Percentiles rank a stretch among this genome's conserved stretches.
Conservation (phyloP, 192 early-diverging fungal species). For the Podochytrium sp. region DNA sequence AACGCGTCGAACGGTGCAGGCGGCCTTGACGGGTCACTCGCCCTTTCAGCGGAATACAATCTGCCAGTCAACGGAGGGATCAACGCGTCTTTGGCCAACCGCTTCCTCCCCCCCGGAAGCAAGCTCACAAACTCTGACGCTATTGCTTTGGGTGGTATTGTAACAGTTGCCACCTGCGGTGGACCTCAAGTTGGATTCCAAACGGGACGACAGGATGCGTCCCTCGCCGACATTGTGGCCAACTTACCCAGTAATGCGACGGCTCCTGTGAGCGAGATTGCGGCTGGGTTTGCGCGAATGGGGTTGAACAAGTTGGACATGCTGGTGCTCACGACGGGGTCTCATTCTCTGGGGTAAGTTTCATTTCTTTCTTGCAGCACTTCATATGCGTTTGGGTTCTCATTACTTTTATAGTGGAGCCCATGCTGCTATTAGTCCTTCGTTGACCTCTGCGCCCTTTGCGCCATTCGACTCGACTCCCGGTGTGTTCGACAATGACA, state of each 20-base stretch:
- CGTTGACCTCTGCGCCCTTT: slow-evolving; percentile 32
- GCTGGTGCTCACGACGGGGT: slow-evolving; percentile 25
- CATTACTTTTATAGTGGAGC: slow-evolving; percentile 26
- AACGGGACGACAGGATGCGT: slow-evolving; percentile 18
- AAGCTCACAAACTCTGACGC: slow-evolving; percentile 26
- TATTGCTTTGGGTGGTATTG: slow-evolving; percentile 36
- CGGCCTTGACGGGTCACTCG: slow-evolving; percentile 31
- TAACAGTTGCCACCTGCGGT: slow-evolving; percentile 35
- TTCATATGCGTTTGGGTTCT: neutral
- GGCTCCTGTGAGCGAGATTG: neutral
- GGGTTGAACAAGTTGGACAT: slow-evolving; percentile 34
- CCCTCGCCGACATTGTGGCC: neutral
- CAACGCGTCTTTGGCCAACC: slow-evolving; percentile 2
- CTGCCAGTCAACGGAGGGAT: slow-evolving; percentile 14
- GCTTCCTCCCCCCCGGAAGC: neutral
- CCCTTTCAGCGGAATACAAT: neutral
- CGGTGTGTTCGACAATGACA: slow-evolving; percentile 42
- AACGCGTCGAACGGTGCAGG: slow-evolving; percentile 12
- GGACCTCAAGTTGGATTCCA: slow-evolving; percentile 27
- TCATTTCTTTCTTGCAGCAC: neutral
- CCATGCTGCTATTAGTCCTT: slow-evolving; percentile 18
- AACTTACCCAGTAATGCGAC: slow-evolving; percentile 3
- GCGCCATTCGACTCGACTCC: slow-evolving; percentile 42
- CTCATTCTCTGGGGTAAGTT: slow-evolving; percentile 35
- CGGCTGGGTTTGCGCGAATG: slow-evolving; percentile 9